Evolutionary conservation across 768 basidiomycete genomes (phyloP), one percentile per base, ranked within the genome.

Genomic region (Suillus occidentalis): DNA sequence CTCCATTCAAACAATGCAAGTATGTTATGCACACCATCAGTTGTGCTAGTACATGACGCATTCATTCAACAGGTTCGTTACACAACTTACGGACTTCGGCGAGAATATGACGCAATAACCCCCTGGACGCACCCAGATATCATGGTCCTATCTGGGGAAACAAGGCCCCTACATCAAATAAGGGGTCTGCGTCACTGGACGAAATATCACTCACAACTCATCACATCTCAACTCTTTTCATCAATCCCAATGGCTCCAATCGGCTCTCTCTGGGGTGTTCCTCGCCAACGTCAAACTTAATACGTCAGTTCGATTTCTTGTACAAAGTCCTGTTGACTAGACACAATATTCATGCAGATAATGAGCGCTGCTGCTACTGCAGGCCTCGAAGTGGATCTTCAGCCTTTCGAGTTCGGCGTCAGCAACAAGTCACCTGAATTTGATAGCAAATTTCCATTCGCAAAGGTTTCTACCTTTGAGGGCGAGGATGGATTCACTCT

Each of bases 381-480:
- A 39, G 73, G 60, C n/a, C 66, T 75, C 13, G 72, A 76, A 62
- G 34, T 76, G 1, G 73, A 75, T 25, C 66, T 45, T 0, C 70
- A 72, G 20, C 43, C 60, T 3, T 59, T 76, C 4, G 71, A 75
- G 25, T 72, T 69, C 50, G 45, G 13, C 0, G 75, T 72, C 49
- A 75, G 69, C n/a, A 73, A 69, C 55, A 66, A 60, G 60, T 49
- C 73, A 3, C 68, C 73, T 6, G 75, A 76, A 66, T 75, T 62
- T 64, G 68, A 75, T 25, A 39, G 43, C 6, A 75, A 76, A 60
- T 76, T 75, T 42, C 73, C 73, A 2, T 0, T 76, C 9, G 74
- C 75, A 28, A 75, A 73, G 60, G 6, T 75, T 0, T 75, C 74
- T 7, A 68, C 69, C 0, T 75, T 76, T 37, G 75, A 77, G 31